Base-by-base conservation (phyloP, 345 rosid species). In the Gossypium australe region DNA sequence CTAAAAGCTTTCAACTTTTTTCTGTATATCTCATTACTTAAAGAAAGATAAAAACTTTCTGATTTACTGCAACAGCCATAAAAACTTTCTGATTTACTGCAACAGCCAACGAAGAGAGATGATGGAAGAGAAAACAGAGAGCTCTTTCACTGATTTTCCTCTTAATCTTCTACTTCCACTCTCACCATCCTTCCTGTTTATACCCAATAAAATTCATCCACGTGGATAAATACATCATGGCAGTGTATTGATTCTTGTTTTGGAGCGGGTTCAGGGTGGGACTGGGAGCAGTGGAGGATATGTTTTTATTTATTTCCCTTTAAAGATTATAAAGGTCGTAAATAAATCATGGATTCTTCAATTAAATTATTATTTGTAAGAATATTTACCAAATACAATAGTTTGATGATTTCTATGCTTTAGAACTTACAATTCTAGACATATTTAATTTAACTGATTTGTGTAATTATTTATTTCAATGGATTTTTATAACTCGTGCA, bases 111-210 rank as follows among this genome's bases (percentile, higher is more conserved):
- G n/a, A n/a, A n/a, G n/a, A n/a, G n/a, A n/a, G n/a, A n/a, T 17
- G 78, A 75, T 53, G 81, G 69, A 62, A 53, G 80, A 47, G 74
- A 52, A 61, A 73, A 70, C 61, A n/a, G n/a, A 48, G 22, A 49
- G 58, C 44, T 27, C 58, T 27, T 68, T 16, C 72, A 49, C 59
- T 49, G 58, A 49, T 27, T 58, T 51, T 49, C 58, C 59, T 69
- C 45, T 69, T 27, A 16, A 75, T 78, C 74, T 49, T 22, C 71
- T 73, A 22, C 79, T 58, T 62, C 60, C 44, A 41, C 25, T 25
- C 76, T 7, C 56, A 48, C 52, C 45, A 6, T 9, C 13, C 12
- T 8, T 38, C 25, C 2, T 45, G 4, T 6, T 17, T 1, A 2
- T 53, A 71, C 1, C 4, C 63, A 34, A 44, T 44, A 0, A 13